phyloP scores from a whole-genome alignment of 2,329 filamentous ascomycete species.

The Cladophialophora exuberans region DNA sequence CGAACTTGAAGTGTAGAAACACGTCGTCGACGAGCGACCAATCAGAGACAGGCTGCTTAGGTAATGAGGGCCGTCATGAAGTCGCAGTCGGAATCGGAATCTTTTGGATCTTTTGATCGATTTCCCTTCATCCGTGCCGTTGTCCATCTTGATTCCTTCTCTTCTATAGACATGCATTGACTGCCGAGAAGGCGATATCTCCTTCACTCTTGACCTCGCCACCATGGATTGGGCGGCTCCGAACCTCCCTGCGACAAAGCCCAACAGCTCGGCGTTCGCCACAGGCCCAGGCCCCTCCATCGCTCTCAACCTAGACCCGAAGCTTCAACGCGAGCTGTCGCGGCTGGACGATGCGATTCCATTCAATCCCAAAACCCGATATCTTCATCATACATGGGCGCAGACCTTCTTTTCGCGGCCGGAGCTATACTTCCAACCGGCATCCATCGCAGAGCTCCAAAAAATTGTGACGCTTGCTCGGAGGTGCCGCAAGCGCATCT shows the following conservation, averaged over 20 bases:
- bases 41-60: slow-evolving; percentile 16
- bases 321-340: slow-evolving; percentile 58
- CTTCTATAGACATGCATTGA: slow-evolving; percentile 12
- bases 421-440: slow-evolving; percentile 87
- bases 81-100: too few species aligned
- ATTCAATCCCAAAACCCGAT: slow-evolving; percentile 73
- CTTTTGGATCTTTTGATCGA: slow-evolving; percentile 1
- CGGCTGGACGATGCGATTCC: slow-evolving; percentile 66
- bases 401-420: slow-evolving; percentile 87
- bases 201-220: background rate
- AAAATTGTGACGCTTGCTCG: slow-evolving; percentile 81
- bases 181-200: background rate
- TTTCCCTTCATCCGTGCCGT: slow-evolving; percentile 16
- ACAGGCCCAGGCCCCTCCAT: slow-evolving; percentile 17
- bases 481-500: slow-evolving; percentile 76
- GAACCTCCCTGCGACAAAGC: slow-evolving; percentile 27
- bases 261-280: slow-evolving; percentile 17
- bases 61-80: slow-evolving; percentile 9
- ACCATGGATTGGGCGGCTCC: slow-evolving; percentile 32
- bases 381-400: slow-evolving; percentile 92
- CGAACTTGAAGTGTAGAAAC: background rate
- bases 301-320: slow-evolving; percentile 44
- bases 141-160: background rate
- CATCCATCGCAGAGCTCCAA: slow-evolving; percentile 77
- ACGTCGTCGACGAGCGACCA: slow-evolving; percentile 19